Conservation (phyloP, 164 flowering plant species). For the Chimonanthus praecox region DNA sequence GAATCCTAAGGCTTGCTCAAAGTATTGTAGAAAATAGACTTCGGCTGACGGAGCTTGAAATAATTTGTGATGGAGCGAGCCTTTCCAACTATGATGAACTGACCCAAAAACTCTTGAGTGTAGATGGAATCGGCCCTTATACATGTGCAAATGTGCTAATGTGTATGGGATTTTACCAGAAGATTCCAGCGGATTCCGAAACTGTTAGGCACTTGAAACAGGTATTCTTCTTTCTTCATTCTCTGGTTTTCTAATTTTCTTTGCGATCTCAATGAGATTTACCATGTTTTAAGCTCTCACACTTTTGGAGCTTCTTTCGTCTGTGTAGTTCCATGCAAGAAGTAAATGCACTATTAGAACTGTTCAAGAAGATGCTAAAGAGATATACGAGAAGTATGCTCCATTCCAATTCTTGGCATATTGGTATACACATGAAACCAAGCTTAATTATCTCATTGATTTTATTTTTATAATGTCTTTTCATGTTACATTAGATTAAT, state of each 20-base stretch:
- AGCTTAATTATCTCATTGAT: not conserved
- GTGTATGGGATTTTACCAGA: slow-evolving; percentile 65
- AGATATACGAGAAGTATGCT: slow-evolving; percentile 41
- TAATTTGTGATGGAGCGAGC: slow-evolving; percentile 14
- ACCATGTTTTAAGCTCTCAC: not conserved
- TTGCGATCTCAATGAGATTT: not conserved
- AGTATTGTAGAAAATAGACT: slow-evolving; percentile 32
- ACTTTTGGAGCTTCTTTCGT: not conserved
- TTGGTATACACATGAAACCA: slow-evolving; percentile 28
- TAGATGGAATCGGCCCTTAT: slow-evolving; percentile 57
- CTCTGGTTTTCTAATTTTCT: not conserved
- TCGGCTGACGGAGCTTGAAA: slow-evolving; percentile 30
- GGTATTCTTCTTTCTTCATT: slow-evolving; percentile 20
- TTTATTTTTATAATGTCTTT: not conserved
- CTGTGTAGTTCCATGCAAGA: slow-evolving; percentile 45
- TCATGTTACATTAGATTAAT: not conserved
- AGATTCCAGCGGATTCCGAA: slow-evolving; percentile 52
- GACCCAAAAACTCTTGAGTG: slow-evolving; percentile 27
- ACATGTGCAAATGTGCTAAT: slow-evolving; percentile 53
- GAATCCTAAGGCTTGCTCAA: slow-evolving; percentile 41
- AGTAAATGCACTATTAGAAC: slow-evolving; percentile 22
- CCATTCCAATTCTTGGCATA: slow-evolving; percentile 60
- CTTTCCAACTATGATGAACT: slow-evolving; percentile 24
- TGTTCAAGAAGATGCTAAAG: slow-evolving; percentile 30
- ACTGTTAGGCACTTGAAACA: slow-evolving; percentile 56